Percentiles rank a stretch among this genome's conserved stretches.
Evolutionary conservation across 2,329 filamentous ascomycete species (phyloP).

Genomic region (Ascochyta koolunga): DNA sequence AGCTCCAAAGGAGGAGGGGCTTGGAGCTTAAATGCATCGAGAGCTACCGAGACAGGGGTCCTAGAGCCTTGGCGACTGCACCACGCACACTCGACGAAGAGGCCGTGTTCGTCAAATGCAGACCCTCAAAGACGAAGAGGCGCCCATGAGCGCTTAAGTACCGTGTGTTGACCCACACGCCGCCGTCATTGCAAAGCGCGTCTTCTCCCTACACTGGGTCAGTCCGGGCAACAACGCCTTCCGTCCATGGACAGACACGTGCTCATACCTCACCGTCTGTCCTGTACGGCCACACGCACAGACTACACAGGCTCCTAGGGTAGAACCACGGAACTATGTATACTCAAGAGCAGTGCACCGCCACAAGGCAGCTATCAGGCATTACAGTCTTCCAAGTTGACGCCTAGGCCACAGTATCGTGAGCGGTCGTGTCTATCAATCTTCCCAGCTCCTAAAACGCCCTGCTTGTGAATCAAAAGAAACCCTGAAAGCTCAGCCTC

Average conservation of each 20-base stretch:
- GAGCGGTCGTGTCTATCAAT: conserved; percentile 12
- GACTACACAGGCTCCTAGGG: neutral
- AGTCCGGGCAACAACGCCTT: neutral
- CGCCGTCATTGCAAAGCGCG: neutral
- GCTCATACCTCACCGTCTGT: neutral
- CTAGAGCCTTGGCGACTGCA: conserved; percentile 11
- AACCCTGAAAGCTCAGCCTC: conserved; percentile 21
- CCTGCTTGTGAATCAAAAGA: conserved; percentile 3
- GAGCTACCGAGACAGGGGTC: conserved; percentile 3
- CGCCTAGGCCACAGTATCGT: neutral
- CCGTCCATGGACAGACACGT: neutral
- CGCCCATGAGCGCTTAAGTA: neutral
- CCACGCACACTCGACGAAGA: conserved; percentile 11
- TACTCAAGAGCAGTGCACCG: neutral
- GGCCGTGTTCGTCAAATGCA: neutral
- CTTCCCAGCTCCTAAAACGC: conserved; percentile 10
- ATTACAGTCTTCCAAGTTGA: neutral
- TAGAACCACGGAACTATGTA: neutral
- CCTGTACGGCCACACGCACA: neutral
- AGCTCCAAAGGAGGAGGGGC: conserved; percentile 9
- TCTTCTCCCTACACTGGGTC: neutral
- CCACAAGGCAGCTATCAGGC: neutral
- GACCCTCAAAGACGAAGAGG: neutral
- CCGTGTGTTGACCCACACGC: neutral
- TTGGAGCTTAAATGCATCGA: conserved; percentile 9